Conservation (phyloP, 2,329 filamentous ascomycete species). For the Diaporthe caulivora region DNA sequence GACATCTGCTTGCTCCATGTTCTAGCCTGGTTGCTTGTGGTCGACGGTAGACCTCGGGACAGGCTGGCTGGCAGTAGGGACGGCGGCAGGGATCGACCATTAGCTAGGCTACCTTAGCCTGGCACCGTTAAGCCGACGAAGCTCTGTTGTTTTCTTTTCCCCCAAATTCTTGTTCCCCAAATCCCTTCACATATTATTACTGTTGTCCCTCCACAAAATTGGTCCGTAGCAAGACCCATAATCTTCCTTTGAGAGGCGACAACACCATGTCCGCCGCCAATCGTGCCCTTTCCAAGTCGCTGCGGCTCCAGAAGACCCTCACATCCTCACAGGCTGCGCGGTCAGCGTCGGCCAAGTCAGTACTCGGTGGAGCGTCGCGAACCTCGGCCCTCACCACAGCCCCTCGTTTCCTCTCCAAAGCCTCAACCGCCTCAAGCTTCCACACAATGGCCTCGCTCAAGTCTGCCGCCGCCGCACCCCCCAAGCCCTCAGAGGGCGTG, state of each 20-base stretch:
- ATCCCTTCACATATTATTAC: background rate
- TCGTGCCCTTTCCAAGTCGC: constrained; percentile 66
- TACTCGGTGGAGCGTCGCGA: constrained; percentile 40
- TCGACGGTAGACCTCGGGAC: constrained; percentile 8
- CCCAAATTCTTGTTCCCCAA: background rate
- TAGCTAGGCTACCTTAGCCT: background rate
- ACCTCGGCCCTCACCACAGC: constrained; percentile 44
- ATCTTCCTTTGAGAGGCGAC: background rate
- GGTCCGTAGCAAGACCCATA: constrained; percentile 1
- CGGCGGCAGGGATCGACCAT: background rate
- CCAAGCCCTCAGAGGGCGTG: constrained; percentile 62
- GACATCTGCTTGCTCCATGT: constrained; percentile 1
- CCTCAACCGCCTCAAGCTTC: constrained; percentile 55
- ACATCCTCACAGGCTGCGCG: constrained; percentile 52
- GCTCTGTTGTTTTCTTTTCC: constrained; percentile 15
- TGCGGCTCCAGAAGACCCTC: constrained; percentile 59
- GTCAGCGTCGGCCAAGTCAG: constrained; percentile 46
- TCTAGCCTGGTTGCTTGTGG: background rate
- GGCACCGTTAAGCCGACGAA: constrained; percentile 8
- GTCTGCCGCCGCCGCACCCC: constrained; percentile 59
- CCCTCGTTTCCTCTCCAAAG: constrained; percentile 45
- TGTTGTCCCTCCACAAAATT: background rate
- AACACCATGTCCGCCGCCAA: constrained; percentile 51
- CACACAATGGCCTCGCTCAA: constrained; percentile 62
- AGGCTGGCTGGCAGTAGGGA: background rate